Percentiles rank a stretch among this genome's conserved stretches.
These are phyloP conservation scores for Fusarium illudens DNA, from an alignment of 2,329 filamentous ascomycete genomes.

Conservation along the genomic window DNA sequence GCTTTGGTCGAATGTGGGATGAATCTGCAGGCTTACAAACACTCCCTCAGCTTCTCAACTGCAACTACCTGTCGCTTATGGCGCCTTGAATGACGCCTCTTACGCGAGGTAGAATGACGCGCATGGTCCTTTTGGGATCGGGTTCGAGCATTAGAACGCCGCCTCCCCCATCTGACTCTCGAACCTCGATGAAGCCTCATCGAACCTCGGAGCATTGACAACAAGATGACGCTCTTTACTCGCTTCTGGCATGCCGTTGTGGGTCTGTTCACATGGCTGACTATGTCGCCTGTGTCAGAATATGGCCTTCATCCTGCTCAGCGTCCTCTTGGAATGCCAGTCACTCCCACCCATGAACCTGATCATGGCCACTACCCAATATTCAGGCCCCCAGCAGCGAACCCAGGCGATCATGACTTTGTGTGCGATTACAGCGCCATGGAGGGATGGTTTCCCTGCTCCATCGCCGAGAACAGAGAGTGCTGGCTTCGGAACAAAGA, in stretches of 20 bases:
- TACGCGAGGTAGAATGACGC: background rate
- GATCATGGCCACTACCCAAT: conserved; percentile 5
- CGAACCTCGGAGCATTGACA: background rate
- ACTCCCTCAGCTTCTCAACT: background rate
- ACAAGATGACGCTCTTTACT: conserved; percentile 27
- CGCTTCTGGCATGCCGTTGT: conserved; percentile 33
- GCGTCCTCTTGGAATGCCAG: conserved; percentile 16
- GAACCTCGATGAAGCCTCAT: background rate
- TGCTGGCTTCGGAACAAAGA: conserved; percentile 41
- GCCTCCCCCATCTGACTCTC: background rate
- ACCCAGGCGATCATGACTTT: conserved; percentile 28
- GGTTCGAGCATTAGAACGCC: background rate
- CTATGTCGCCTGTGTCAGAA: conserved; percentile 24
- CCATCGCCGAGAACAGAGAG: conserved; percentile 33
- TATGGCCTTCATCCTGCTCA: conserved; percentile 9
- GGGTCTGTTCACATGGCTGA: conserved; percentile 30
- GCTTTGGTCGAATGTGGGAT: background rate
- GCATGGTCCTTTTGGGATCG: background rate
- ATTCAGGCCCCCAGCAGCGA: conserved; percentile 20
- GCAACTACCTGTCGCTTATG: background rate
- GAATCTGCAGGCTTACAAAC: background rate
- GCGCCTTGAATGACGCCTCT: background rate
- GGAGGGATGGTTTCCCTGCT: conserved; percentile 38
- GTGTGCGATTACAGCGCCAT: conserved; percentile 40
- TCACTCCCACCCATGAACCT: background rate